phyloP scores from a whole-genome alignment of 257 asterid species.

The Henckelia pumila region DNA sequence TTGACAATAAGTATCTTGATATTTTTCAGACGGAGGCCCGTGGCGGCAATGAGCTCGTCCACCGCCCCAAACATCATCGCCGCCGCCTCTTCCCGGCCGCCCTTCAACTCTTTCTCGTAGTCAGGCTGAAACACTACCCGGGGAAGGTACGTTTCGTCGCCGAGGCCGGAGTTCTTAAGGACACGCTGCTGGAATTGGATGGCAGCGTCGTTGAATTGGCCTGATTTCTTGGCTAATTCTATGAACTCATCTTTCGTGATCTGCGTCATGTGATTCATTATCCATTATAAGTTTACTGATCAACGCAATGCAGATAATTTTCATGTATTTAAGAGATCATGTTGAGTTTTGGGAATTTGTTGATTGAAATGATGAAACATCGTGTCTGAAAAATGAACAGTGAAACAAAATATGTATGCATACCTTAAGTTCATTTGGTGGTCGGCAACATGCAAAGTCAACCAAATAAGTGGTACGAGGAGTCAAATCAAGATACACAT shows the following conservation, averaged over 20 bases:
- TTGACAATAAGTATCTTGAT: constrained; percentile 53
- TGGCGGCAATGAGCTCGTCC: constrained; percentile 48
- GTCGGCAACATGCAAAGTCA: constrained; percentile 56
- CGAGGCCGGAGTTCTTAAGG: constrained; percentile 59
- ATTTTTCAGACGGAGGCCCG: constrained; percentile 42
- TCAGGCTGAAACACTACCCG: constrained; percentile 41
- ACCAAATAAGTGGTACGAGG: constrained; percentile 55
- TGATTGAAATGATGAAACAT: background rate
- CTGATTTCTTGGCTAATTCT: constrained; percentile 50
- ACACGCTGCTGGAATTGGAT: constrained; percentile 47
- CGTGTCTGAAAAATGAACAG: background rate
- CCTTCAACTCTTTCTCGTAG: constrained; percentile 29
- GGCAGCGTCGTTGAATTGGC: constrained; percentile 49
- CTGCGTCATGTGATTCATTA: constrained; percentile 21
- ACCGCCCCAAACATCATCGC: constrained; percentile 50
- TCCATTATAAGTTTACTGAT: constrained; percentile 5
- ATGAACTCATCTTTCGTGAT: constrained; percentile 57
- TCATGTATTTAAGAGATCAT: too few relatives aligned
- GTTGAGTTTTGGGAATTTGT: too few relatives aligned
- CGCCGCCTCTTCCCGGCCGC: constrained; percentile 54
- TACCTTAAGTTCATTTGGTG: constrained; percentile 65
- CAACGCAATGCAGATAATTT: background rate
- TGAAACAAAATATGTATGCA: too few relatives aligned
- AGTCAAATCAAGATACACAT: constrained; percentile 34
- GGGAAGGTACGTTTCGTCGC: constrained; percentile 62